Evolutionary conservation across 2,329 filamentous ascomycete genomes (phyloP).

Genomic region (Didymella segeticola): DNA sequence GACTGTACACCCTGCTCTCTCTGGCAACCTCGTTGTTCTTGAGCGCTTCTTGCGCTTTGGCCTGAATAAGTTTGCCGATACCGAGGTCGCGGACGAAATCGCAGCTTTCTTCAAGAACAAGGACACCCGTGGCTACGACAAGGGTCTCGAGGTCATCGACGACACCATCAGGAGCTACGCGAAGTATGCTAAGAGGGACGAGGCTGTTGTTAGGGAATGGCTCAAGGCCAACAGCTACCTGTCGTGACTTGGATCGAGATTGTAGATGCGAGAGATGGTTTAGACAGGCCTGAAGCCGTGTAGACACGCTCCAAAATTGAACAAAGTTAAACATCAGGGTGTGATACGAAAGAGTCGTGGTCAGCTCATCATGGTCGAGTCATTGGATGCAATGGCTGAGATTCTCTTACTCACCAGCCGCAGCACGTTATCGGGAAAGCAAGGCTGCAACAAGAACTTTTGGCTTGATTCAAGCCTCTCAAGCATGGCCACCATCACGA

Average conservation of each 20-base stretch:
- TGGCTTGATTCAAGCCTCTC: background rate
- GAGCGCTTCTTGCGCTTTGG: slow-evolving; percentile 86
- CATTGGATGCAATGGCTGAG: background rate
- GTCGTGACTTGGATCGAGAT: slow-evolving; percentile 29
- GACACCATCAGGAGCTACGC: slow-evolving; percentile 87
- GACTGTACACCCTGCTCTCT: slow-evolving; percentile 72
- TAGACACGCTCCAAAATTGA: background rate
- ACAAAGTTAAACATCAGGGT: background rate
- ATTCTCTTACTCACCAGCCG: background rate
- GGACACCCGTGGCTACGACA: slow-evolving; percentile 85
- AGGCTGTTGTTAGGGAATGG: slow-evolving; percentile 78
- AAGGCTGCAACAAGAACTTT: background rate
- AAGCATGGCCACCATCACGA: slow-evolving; percentile 7
- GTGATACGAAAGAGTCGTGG: background rate
- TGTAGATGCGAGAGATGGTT: slow-evolving; percentile 9
- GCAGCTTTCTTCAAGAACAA: slow-evolving; percentile 83
- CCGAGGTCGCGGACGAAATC: slow-evolving; percentile 75
- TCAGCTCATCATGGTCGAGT: background rate
- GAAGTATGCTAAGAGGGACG: slow-evolving; percentile 80
- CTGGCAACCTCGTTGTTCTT: slow-evolving; percentile 82
- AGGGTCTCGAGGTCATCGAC: slow-evolving; percentile 82
- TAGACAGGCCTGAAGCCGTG: background rate
- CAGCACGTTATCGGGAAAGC: background rate
- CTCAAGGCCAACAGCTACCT: slow-evolving; percentile 67
- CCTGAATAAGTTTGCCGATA: slow-evolving; percentile 78